These are phyloP conservation scores for Pseudogymnoascus sp. DNA, from an alignment of 2,329 filamentous ascomycete species.

Conservation along the genomic window DNA sequence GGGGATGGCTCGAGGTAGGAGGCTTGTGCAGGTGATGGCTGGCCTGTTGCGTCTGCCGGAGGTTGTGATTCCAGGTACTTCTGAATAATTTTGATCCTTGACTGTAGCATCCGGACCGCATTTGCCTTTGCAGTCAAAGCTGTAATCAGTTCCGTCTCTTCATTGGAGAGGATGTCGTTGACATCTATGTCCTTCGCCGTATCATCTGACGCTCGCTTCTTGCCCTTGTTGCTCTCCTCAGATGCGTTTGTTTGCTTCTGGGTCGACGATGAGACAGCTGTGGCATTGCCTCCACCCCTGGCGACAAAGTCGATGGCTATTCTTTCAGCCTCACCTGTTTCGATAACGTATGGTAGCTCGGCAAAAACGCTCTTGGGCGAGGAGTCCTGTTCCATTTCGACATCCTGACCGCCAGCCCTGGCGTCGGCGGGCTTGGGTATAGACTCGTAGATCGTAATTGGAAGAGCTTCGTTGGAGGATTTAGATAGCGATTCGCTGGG, in stretches of 20 bases:
- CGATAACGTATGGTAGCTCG: slow-evolving; percentile 76
- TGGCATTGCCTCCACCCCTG: slow-evolving; percentile 71
- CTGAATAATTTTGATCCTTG: slow-evolving; percentile 61
- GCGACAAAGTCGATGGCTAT: slow-evolving; percentile 93
- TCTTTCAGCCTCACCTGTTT: slow-evolving; percentile 95
- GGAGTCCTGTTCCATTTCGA: slow-evolving; percentile 59
- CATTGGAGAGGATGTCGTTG: slow-evolving; percentile 46
- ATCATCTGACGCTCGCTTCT: slow-evolving; percentile 24
- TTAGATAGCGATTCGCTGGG: slow-evolving; percentile 47
- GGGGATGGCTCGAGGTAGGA: slow-evolving; percentile 45
- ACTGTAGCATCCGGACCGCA: slow-evolving; percentile 86
- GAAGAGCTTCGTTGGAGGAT: slow-evolving; percentile 68
- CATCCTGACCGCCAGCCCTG: slow-evolving; percentile 50
- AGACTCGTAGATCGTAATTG: slow-evolving; percentile 85
- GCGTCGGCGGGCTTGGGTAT: slow-evolving; percentile 62
- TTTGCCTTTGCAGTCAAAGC: slow-evolving; percentile 79
- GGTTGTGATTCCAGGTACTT: slow-evolving; percentile 71
- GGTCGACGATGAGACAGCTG: slow-evolving; percentile 39
- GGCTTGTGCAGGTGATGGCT: background rate
- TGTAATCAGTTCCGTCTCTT: slow-evolving; percentile 53
- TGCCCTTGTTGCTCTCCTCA: slow-evolving; percentile 29
- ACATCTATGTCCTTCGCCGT: slow-evolving; percentile 35
- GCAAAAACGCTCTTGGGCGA: slow-evolving; percentile 60
- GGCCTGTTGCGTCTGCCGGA: slow-evolving; percentile 23
- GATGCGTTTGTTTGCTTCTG: slow-evolving; percentile 19